Evolutionary conservation across 1,139 yeast species (phyloP).

Genomic region (Magnusiomyces sp.): DNA sequence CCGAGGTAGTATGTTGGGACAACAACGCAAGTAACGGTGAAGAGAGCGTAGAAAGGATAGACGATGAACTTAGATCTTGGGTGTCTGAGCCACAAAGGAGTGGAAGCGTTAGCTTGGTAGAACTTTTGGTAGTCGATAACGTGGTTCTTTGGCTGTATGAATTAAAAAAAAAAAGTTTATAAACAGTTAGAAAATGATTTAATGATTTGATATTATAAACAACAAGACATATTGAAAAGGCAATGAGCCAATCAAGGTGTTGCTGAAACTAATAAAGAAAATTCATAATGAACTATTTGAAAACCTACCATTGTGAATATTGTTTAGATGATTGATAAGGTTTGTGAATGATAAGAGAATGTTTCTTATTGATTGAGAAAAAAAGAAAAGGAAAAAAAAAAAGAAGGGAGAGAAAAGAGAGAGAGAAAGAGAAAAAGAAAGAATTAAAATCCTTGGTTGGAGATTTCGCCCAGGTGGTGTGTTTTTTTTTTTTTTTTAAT

Average conservation of each 20-base stretch:
- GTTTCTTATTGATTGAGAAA: not conserved
- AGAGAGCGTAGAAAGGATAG: constrained; percentile 85
- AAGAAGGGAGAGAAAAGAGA: not conserved
- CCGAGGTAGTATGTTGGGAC: constrained; percentile 69
- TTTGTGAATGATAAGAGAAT: not conserved
- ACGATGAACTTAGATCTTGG: constrained; percentile 69
- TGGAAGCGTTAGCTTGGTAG: constrained; percentile 32
- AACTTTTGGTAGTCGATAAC: constrained; percentile 33
- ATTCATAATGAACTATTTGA: not conserved
- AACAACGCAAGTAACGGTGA: constrained; percentile 58
- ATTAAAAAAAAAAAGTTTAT: not conserved
- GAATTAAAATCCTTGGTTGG: not conserved
- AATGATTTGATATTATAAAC: not conserved
- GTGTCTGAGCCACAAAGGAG: constrained; percentile 35
- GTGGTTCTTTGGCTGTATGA: constrained; percentile 23
- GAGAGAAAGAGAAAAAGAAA: not conserved
- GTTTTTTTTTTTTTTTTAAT: too few species aligned
- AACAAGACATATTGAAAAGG: too few species aligned
- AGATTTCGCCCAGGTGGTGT: too few species aligned
- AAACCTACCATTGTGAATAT: not conserved
- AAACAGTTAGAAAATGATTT: not conserved
- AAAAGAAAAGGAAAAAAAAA: not conserved
- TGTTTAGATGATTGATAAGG: not conserved
- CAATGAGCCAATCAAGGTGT: too few species aligned
- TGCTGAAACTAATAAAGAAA: too few species aligned